Conservation (phyloP, 1,284 basidiomycete genomes). For the Apiotrichum brassicae region DNA sequence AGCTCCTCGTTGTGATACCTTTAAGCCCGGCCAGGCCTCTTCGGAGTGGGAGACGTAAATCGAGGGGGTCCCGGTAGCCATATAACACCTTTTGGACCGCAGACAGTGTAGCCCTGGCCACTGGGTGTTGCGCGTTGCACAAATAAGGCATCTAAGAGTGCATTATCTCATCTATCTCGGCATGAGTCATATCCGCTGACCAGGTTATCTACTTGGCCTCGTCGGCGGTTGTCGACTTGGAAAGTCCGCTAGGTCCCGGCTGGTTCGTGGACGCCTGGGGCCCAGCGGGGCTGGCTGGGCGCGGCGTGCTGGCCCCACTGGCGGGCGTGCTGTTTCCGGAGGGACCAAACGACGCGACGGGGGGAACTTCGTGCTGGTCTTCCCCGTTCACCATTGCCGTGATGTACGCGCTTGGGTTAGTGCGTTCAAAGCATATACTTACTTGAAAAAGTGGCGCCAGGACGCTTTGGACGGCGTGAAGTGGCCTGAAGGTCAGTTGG, state of each 20-base stretch:
- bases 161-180: too few species aligned
- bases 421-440: constrained; percentile 2
- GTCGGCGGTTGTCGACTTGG: not conserved
- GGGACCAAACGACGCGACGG: constrained; percentile 34
- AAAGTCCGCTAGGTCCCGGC: not conserved
- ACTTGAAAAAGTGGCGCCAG: constrained; percentile 47
- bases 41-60: too few species aligned
- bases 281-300: constrained; percentile 2
- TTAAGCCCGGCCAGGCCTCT: too few species aligned
- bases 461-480: constrained; percentile 44
- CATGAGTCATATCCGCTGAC: too few species aligned
- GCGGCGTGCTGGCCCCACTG: constrained; percentile 12
- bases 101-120: too few species aligned
- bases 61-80: too few species aligned
- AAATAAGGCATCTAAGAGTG: too few species aligned
- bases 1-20: too few species aligned
- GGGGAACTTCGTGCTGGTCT: constrained; percentile 36
- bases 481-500: constrained; percentile 31
- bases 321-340: constrained; percentile 25
- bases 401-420: constrained; percentile 39
- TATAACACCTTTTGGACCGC: too few species aligned
- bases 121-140: too few species aligned
- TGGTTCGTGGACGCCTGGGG: too few species aligned
- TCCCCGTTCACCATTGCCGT: constrained; percentile 39
- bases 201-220: too few species aligned